Percentiles rank a stretch among this genome's conserved stretches.
Conservation (phyloP, 2,329 filamentous ascomycete species). For the Cladophialophora yegresii region DNA sequence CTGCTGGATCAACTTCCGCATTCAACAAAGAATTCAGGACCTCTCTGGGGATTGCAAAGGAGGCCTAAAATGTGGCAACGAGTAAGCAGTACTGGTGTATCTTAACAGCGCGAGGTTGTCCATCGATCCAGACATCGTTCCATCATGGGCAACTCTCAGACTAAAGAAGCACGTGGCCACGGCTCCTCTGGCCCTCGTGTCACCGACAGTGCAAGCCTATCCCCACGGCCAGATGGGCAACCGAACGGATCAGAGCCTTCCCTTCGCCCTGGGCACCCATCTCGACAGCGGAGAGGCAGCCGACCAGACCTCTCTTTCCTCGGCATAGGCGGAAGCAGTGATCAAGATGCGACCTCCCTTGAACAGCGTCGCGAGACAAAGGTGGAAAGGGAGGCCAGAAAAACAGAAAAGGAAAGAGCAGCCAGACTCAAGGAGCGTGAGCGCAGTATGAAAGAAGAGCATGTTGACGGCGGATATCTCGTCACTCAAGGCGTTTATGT, state of each 20-base stretch:
- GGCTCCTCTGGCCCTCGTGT: constrained; percentile 25
- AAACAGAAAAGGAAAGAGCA: constrained; percentile 76
- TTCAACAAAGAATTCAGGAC: constrained; percentile 5
- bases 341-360: constrained; percentile 53
- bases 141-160: constrained; percentile 51
- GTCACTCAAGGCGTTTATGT: constrained; percentile 95
- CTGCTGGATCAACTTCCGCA: constrained; percentile 13
- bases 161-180: constrained; percentile 48
- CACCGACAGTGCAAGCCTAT: constrained; percentile 26
- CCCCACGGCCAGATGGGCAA: constrained; percentile 28
- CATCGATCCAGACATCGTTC: constrained; percentile 16
- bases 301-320: constrained; percentile 62
- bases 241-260: constrained; percentile 21
- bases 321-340: constrained; percentile 53
- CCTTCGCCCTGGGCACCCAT: constrained; percentile 21
- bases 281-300: constrained; percentile 57
- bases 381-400: constrained; percentile 85
- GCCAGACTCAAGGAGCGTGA: constrained; percentile 80
- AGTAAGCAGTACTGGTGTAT: constrained; percentile 18
- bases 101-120: constrained; percentile 26
- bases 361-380: constrained; percentile 79
- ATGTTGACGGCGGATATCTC: constrained; percentile 90
- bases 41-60: constrained; percentile 7
- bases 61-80: constrained; percentile 28
- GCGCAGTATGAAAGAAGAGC: constrained; percentile 84